A percentile compares a stretch with the other conserved stretches of the same genome.
These are phyloP conservation scores for Bipolaris bicolor DNA, from an alignment of 2,329 filamentous ascomycete genomes.

Conservation along the genomic window DNA sequence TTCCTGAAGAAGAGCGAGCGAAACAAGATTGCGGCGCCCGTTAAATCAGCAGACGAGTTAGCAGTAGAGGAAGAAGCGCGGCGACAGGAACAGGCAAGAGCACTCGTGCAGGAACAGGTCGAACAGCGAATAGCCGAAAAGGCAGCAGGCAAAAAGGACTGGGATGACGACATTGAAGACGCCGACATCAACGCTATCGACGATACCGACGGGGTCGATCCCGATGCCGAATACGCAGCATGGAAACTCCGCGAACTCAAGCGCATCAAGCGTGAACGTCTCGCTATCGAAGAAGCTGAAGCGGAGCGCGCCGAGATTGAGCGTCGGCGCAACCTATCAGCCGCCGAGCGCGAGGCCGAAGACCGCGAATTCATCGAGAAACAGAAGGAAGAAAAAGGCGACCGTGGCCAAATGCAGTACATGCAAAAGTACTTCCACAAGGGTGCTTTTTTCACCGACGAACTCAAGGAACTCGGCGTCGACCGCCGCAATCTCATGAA, in stretches of 20 bases:
- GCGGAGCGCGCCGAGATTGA: slow-evolving; percentile 88
- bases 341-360: slow-evolving; percentile 83
- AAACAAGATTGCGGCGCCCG: slow-evolving; percentile 45
- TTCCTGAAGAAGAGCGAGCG: slow-evolving; percentile 70
- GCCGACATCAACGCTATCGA: slow-evolving; percentile 78
- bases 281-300: slow-evolving; percentile 82
- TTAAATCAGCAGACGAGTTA: slow-evolving; percentile 48
- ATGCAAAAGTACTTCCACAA: slow-evolving; percentile 98
- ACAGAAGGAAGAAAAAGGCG: slow-evolving; percentile 77
- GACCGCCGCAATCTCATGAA: slow-evolving; percentile 87
- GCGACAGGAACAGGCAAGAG: slow-evolving; percentile 74
- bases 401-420: slow-evolving; percentile 80
- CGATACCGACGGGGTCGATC: slow-evolving; percentile 85
- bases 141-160: slow-evolving; percentile 78
- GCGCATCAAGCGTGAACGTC: slow-evolving; percentile 84
- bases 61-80: slow-evolving; percentile 61
- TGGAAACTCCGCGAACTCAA: slow-evolving; percentile 94
- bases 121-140: slow-evolving; percentile 78
- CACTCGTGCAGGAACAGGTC: slow-evolving; percentile 86
- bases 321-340: slow-evolving; percentile 81
- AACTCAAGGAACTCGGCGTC: slow-evolving; percentile 75
- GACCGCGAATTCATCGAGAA: slow-evolving; percentile 77
- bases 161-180: slow-evolving; percentile 74
- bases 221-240: slow-evolving; percentile 84
- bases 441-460: slow-evolving; percentile 91